These are phyloP conservation scores for Evansstolkia leycettana DNA, from an alignment of 495 filamentous ascomycete genomes.

Conservation along the genomic window DNA sequence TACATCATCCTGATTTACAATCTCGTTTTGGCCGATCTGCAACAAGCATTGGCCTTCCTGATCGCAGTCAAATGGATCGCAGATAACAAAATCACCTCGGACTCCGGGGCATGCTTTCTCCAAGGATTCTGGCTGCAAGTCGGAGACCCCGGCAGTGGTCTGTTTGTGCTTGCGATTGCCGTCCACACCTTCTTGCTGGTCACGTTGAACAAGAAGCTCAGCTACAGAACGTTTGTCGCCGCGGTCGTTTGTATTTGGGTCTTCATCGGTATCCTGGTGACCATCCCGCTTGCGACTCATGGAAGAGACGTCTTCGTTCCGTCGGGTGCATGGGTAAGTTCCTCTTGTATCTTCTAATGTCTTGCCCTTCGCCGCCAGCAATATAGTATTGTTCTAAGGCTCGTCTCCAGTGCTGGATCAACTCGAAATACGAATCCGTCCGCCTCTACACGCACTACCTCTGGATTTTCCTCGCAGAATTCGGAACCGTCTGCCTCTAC, in stretches of 20 bases:
- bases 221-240: slow-evolving; percentile 38
- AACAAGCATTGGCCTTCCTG: slow-evolving; percentile 56
- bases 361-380: no score
- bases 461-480: slow-evolving; percentile 64
- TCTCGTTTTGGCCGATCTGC: slow-evolving; percentile 60
- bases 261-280: slow-evolving; percentile 45
- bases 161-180: slow-evolving; percentile 60
- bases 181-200: slow-evolving; percentile 57
- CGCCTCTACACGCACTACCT: slow-evolving; percentile 68
- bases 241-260: slow-evolving; percentile 42
- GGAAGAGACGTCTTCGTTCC: slow-evolving; percentile 48
- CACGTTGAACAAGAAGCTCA: slow-evolving; percentile 43
- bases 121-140: slow-evolving; percentile 63
- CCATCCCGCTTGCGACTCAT: slow-evolving; percentile 40
- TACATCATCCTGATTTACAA: slow-evolving; percentile 65
- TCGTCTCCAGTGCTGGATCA: slow-evolving; percentile 56
- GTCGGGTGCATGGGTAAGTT: slow-evolving; percentile 50
- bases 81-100: slow-evolving; percentile 41
- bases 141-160: slow-evolving; percentile 56
- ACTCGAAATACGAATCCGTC: slow-evolving; percentile 40
- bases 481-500: slow-evolving; percentile 53
- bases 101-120: slow-evolving; percentile 46
- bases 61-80: slow-evolving; percentile 51
- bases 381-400: no score
- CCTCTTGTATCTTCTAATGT: no score